Percentiles rank a stretch among this genome's conserved stretches.
These are phyloP conservation scores for Coemansia sp. DNA, from an alignment of 192 early-diverging fungal genomes.

Conservation along the genomic window DNA sequence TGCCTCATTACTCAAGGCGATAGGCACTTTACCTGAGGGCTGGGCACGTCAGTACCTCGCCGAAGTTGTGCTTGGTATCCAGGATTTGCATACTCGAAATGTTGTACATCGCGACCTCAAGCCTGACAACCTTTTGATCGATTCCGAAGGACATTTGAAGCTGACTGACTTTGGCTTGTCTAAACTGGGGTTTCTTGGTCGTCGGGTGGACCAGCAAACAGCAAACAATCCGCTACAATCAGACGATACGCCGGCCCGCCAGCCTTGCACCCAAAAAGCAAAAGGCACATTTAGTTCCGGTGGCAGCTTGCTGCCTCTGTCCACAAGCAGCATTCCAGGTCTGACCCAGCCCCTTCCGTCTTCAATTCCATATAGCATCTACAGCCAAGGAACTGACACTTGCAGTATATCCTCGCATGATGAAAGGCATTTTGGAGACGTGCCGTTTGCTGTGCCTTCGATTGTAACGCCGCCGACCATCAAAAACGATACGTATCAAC, in stretches of 20 bases:
- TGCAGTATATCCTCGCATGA: background rate
- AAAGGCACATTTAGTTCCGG: background rate
- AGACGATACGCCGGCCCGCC: background rate
- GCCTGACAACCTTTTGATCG: slow-evolving; percentile 85
- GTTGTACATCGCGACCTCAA: slow-evolving; percentile 85
- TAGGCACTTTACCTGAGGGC: slow-evolving; percentile 72
- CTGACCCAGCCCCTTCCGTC: background rate
- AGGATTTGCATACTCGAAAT: slow-evolving; percentile 80
- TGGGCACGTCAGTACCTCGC: slow-evolving; percentile 86
- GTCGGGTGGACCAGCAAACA: slow-evolving; percentile 41
- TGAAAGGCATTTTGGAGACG: background rate
- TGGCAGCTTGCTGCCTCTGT: no score
- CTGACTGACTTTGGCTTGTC: slow-evolving; percentile 90
- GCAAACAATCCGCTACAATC: slow-evolving; percentile 1
- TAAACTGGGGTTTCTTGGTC: slow-evolving; percentile 47
- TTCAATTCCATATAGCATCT: background rate
- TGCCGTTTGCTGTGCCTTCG: background rate
- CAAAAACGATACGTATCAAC: background rate
- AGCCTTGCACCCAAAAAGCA: background rate
- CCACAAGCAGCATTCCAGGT: background rate
- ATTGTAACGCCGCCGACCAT: slow-evolving; percentile 16
- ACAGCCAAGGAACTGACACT: background rate
- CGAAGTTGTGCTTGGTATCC: slow-evolving; percentile 83
- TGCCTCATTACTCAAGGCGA: slow-evolving; percentile 69
- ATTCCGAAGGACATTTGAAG: slow-evolving; percentile 85